Evolutionary conservation across 2,329 filamentous ascomycete species (phyloP), one percentile per base, ranked within the genome.

Genomic region (Calonectria pseudoturangicola): DNA sequence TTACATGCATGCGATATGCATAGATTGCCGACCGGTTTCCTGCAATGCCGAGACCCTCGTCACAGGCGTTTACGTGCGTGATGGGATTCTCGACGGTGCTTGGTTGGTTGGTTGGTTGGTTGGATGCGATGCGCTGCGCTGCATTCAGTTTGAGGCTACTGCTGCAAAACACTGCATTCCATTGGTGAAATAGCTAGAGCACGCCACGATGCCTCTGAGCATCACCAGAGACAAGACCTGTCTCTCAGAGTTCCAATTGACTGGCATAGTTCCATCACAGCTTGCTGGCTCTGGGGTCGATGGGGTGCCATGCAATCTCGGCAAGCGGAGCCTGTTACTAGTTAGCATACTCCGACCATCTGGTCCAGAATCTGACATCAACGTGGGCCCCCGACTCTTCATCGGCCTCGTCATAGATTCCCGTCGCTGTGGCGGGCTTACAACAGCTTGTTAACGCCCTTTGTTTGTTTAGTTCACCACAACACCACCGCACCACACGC

Each of bases 301-400:
- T 73, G 65, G 68, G 62, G 65, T 60, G 39, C 54, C 33, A 68
- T 36, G 65, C 75, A 78, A 79, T 79, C 76, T 79, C 77, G 73
- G 74, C 47, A 60, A 76, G 71, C 62, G 71, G 62, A 70, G 62
- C 64, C 72, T 45, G 33, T 71, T 56, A 56, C 56, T 71, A 68
- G 58, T 54, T 71, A 68, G 71, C 72, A 72, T 60, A 75, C 50
- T 68, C 70, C 68, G 58, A 60, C 54, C 36, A 60, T 68, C 73
- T 41, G 71, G 77, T 41, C 69, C 73, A 51, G 47, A 70, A 63
- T 47, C 54, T 66, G 73, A 73, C 73, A 71, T 67, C 50, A 62
- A 54, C 58, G 67, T 48, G 54, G 50, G 25, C 50, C 48, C 51
- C 45, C 66, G 43, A 54, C 28, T 39, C 50, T 47, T 51, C 45